A percentile compares a stretch with the other conserved stretches of the same genome.
Conservation (phyloP, 345 rosid genomes). For the Clausena lansium region DNA sequence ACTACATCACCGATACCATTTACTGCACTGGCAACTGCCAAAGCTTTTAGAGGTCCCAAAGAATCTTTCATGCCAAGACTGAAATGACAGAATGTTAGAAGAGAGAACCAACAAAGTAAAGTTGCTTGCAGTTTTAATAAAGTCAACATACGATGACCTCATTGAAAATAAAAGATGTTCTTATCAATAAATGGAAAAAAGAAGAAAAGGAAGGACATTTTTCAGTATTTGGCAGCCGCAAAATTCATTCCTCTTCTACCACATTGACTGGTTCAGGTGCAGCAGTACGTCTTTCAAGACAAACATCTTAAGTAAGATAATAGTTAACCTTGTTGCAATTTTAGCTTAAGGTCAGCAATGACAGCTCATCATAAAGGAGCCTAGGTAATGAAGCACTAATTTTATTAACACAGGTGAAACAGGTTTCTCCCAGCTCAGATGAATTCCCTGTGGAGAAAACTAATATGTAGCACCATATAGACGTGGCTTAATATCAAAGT, state of each 20-base stretch:
- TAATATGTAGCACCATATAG: background rate
- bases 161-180: background rate
- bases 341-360: background rate
- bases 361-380: background rate
- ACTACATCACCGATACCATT: constrained; percentile 79
- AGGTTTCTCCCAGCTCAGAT: background rate
- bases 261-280: background rate
- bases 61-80: constrained; percentile 99
- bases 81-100: constrained; percentile 17
- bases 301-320: background rate
- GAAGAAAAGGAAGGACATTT: background rate
- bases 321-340: background rate
- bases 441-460: background rate
- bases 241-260: background rate
- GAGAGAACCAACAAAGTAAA: background rate
- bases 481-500: background rate
- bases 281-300: background rate
- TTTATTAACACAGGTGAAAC: background rate
- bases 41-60: constrained; percentile 91
- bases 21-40: constrained; percentile 70
- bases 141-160: background rate
- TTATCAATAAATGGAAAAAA: background rate
- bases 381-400: background rate
- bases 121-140: background rate
- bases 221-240: background rate